Evolutionary conservation across 306 rosid species (phyloP).

Genomic region (Cucumis cinereus): DNA sequence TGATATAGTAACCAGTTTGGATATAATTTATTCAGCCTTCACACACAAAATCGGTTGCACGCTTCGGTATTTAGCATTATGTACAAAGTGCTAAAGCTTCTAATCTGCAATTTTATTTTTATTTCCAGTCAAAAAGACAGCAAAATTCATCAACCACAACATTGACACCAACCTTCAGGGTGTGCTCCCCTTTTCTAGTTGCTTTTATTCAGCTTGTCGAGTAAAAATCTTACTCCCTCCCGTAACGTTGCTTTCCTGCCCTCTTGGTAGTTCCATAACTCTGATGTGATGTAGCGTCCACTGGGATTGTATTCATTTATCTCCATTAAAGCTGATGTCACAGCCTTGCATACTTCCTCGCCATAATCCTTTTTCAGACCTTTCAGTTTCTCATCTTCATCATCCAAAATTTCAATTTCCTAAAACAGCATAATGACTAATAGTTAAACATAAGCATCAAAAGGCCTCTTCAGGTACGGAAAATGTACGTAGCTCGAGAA

Average conservation of each 20-base stretch:
- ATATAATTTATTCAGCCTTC: not conserved
- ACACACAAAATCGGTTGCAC: not conserved
- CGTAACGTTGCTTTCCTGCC: conserved; percentile 30
- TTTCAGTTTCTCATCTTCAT: conserved; percentile 32
- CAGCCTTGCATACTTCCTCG: conserved; percentile 29
- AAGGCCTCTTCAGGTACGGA: not conserved
- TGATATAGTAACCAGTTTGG: not conserved
- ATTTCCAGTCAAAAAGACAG: not conserved
- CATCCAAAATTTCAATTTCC: conserved; percentile 28
- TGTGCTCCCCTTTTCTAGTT: conserved; percentile 1
- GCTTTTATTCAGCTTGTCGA: conserved; percentile 9
- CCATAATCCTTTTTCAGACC: conserved; percentile 29
- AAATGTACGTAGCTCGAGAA: not conserved
- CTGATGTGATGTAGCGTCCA: conserved; percentile 40
- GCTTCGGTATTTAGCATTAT: not conserved
- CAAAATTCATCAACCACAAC: not conserved
- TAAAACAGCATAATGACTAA: conserved; percentile 1
- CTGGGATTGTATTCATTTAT: conserved; percentile 51
- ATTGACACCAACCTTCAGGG: conserved; percentile 12
- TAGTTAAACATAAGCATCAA: not conserved
- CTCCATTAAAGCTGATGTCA: conserved; percentile 34
- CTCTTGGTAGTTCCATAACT: conserved; percentile 41
- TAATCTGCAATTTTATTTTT: not conserved
- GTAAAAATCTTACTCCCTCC: conserved; percentile 18
- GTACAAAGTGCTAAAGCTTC: not conserved